Base-by-base conservation (phyloP, 2,329 filamentous ascomycete genomes). In the Fusarium veterinarium region DNA sequence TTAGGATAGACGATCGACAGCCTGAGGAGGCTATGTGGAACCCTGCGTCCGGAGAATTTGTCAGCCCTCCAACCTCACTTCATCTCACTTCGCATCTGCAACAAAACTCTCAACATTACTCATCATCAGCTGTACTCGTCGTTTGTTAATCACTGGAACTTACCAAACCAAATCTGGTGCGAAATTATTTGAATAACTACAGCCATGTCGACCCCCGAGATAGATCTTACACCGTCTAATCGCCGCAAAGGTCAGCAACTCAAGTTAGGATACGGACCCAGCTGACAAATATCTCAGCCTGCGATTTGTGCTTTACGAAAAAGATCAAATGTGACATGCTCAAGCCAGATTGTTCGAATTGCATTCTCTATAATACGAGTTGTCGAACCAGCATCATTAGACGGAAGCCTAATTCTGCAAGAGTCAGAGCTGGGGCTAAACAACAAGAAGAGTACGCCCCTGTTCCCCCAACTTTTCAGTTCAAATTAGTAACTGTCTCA, bases 271-370 rank as follows among this genome's bases (percentile, higher is more conserved):
- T 14, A 28, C 1, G 1, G 1, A 8, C n/a, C 31, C 7, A 48
- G 28, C 57, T 64, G 56, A 67, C 35, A n/a, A 30, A 6, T 10
- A 11, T 20, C 6, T 23, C 11, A 83, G 83, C 82, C 1, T 84
- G 83, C 64, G 83, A 85, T 69, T 77, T 84, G 42, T 86, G 84
- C 76, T 85, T 83, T 55, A 81, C 75, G 17, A 85, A 85, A 74
- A 85, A 86, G 78, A 84, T 86, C 51, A 84, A 84, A 70, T 86
- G 84, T 53, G 83, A 86, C 70, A 82, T 82, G 80, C 53, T 83
- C 10, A 84, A 83, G 67, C 84, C 84, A 1, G 73, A 79, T 13
- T 86, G 84, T 64, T 84, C 83, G 3, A 85, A 85, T 46, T 86
- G 84, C 48, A 73, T 79, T 12, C 74, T 85, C 7, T 86, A 86